Conservation (phyloP, 805 yeast genomes). For the Pichia heedii region DNA sequence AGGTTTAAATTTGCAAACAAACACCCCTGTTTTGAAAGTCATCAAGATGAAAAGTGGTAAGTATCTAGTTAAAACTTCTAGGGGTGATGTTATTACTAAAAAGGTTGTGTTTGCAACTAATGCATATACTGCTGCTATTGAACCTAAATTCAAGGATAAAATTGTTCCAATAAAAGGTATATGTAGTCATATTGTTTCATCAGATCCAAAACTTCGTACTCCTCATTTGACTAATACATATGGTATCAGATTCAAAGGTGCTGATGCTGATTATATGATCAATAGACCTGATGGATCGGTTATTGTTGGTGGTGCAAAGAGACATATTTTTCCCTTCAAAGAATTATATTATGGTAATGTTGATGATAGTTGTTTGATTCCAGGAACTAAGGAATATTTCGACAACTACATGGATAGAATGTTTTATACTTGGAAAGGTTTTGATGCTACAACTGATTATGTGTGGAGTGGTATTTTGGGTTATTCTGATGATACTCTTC, state of each 20-base stretch:
- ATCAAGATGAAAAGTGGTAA: constrained; percentile 18
- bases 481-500: constrained; percentile 31
- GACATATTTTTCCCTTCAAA: constrained; percentile 17
- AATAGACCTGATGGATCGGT: constrained; percentile 31
- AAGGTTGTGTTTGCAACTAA: constrained; percentile 32
- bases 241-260: constrained; percentile 20
- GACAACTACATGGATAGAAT: constrained; percentile 24
- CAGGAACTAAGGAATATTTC: constrained; percentile 19
- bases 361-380: constrained; percentile 29
- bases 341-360: constrained; percentile 22
- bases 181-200: constrained; percentile 22
- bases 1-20: constrained; percentile 35
- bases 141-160: constrained; percentile 20
- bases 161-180: constrained; percentile 31
- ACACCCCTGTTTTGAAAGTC: constrained; percentile 30
- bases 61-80: constrained; percentile 26
- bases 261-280: constrained; percentile 28
- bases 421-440: constrained; percentile 28
- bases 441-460: constrained; percentile 18
- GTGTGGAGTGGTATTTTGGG: constrained; percentile 44
- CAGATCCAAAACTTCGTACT: constrained; percentile 14
- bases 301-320: constrained; percentile 28
- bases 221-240: constrained; percentile 32
- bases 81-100: constrained; percentile 21
- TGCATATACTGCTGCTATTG: constrained; percentile 25